These are phyloP conservation scores for Kingdonia uniflora DNA, from an alignment of 164 flowering plant species.

Conservation along the genomic window DNA sequence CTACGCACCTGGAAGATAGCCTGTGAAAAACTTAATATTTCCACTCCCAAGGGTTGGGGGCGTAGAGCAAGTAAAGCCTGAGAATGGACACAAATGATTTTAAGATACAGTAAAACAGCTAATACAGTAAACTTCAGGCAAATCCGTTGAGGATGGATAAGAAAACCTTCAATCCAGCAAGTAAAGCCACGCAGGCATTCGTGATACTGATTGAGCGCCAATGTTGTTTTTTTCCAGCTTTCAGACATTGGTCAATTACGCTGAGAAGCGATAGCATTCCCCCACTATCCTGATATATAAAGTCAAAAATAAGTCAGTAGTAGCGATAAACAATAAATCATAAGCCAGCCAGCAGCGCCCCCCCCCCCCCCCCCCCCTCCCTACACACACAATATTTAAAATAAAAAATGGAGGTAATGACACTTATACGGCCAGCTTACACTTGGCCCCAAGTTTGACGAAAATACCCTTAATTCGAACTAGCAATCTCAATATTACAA, in stretches of 20 bases:
- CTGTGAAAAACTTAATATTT: slow-evolving; percentile 50
- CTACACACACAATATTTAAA: too few relatives aligned
- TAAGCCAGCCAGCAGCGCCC: too few relatives aligned
- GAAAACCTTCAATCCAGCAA: slow-evolving; percentile 80
- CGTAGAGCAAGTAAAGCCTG: slow-evolving; percentile 74
- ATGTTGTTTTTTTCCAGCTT: slow-evolving; percentile 68
- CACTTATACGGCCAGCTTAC: too few relatives aligned
- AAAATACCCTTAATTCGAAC: too few relatives aligned
- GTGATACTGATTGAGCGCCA: slow-evolving; percentile 72
- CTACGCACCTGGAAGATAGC: slow-evolving; percentile 67
- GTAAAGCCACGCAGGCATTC: slow-evolving; percentile 83
- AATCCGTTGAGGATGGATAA: not conserved
- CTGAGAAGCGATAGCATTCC: slow-evolving; percentile 76
- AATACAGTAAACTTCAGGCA: slow-evolving; percentile 1
- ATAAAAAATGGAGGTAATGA: too few relatives aligned
- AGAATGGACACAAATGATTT: not conserved
- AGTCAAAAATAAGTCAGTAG: not conserved
- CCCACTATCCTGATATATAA: slow-evolving; percentile 48
- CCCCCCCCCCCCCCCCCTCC: too few relatives aligned
- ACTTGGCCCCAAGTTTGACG: too few relatives aligned
- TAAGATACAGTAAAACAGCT: not conserved
- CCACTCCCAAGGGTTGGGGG: slow-evolving; percentile 51
- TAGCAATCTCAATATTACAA: too few relatives aligned
- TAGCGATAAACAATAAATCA: not conserved
- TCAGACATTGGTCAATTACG: slow-evolving; percentile 72